Percentiles rank a stretch among this genome's conserved stretches.
Evolutionary conservation across 495 filamentous ascomycete genomes (phyloP).

Genomic region (Collariella sp.): DNA sequence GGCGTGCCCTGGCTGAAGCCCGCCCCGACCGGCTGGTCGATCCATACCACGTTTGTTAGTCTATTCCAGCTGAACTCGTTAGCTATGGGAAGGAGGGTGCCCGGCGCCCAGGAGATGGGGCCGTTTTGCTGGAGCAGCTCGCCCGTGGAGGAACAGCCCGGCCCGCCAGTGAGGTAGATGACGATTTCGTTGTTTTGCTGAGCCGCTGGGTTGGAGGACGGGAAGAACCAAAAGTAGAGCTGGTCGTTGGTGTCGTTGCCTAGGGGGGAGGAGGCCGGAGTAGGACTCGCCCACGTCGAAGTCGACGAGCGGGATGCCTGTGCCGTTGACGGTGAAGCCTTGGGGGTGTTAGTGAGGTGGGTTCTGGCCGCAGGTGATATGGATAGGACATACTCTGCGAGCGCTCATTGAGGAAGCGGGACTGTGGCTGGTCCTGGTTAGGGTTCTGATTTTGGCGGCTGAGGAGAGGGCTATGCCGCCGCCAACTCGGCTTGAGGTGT

Average conservation of each 20-base stretch:
- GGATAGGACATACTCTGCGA: conserved; percentile 6
- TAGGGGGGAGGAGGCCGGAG: conserved; percentile 67
- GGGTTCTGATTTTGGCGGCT: conserved; percentile 1
- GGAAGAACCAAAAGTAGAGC: conserved; percentile 76
- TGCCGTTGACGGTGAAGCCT: conserved; percentile 63
- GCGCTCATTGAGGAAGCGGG: conserved; percentile 12
- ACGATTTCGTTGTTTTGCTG: conserved; percentile 53
- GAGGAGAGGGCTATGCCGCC: neutral
- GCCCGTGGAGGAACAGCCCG: conserved; percentile 58
- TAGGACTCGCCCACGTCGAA: conserved; percentile 79
- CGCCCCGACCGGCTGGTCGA: conserved; percentile 71
- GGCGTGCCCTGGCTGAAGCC: conserved; percentile 61
- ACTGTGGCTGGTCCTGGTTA: conserved; percentile 3
- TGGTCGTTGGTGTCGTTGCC: conserved; percentile 45
- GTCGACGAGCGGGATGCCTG: conserved; percentile 59
- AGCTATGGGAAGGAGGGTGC: conserved; percentile 47
- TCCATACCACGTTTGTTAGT: conserved; percentile 56
- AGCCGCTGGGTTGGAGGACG: conserved; percentile 44
- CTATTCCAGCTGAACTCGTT: conserved; percentile 63
- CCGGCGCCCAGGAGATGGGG: conserved; percentile 53
- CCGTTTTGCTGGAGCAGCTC: conserved; percentile 62
- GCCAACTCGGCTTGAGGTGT: neutral
- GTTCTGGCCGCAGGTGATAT: neutral
- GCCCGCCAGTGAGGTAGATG: conserved; percentile 51
- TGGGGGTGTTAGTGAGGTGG: neutral